Evolutionary conservation across 2,329 filamentous ascomycete species (phyloP), one percentile per base, ranked within the genome.

Genomic region (Fonsecaea pugnacius): DNA sequence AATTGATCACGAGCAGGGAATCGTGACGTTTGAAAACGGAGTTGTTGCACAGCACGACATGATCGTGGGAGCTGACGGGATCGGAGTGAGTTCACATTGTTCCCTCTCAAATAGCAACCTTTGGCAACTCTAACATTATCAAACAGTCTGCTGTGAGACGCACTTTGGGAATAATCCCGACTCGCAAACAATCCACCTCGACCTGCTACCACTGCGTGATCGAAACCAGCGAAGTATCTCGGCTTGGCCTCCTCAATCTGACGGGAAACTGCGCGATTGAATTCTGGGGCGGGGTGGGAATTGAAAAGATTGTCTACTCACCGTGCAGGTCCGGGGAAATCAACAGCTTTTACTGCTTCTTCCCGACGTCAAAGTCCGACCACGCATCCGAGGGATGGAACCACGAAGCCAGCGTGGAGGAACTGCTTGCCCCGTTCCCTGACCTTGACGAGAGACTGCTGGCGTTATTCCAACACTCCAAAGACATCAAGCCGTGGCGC

Each of bases 281-380:
- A 48, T 70, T 72, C 73, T 63, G 73, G 51, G 77, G 76, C 12
- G 77, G 76, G 0, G 73, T 75, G 51, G 76, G 74, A 18, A 75
- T 77, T 43, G 70, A 78, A 66, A 79, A 78, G 67, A 78, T 79
- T 30, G 76, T 79, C 30, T 73, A 76, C 61, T 78, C 77, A 0
- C 73, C 76, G 2, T 79, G 77, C 55, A 72, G 72, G 50, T 73
- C 75, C 33, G 75, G 75, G 10, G 72, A 78, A 18, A 68, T 79
- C 0, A 71, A 77, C 16, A 75, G 71, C 12, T 80, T 74, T 62
- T 79, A 78, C 66, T 78, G 77, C 69, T 79, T 79, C 72, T 73
- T 73, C 50, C 72, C 73, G 8, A 70, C 71, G n/a, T 69, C 69
- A 8, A 51, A 57, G 10, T 64, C 64, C 18, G 51, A 59, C 52